phyloP scores from a whole-genome alignment of 495 filamentous ascomycete genomes.

The Aspergillus sclerotioniger region DNA sequence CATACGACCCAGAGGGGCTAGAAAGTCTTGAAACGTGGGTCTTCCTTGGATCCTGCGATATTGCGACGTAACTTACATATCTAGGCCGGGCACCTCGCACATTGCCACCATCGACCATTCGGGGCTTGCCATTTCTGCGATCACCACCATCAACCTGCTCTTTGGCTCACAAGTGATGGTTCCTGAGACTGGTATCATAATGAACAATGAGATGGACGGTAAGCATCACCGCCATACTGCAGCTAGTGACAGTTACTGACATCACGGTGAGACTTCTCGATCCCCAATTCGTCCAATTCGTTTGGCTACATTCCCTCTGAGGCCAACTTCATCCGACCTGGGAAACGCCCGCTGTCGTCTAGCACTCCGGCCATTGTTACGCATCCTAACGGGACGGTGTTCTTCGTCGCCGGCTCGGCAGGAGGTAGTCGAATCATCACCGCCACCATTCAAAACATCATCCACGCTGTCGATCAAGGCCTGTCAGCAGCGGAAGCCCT shows the following conservation, averaged over 20 bases:
- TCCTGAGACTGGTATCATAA: slow-evolving; percentile 78
- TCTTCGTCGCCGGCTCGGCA: slow-evolving; percentile 71
- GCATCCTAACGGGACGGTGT: slow-evolving; percentile 61
- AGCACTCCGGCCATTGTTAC: slow-evolving; percentile 78
- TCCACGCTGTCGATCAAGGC: slow-evolving; percentile 66
- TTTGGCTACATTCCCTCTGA: slow-evolving; percentile 81
- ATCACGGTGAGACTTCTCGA: slow-evolving; percentile 58
- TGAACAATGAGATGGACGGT: slow-evolving; percentile 96
- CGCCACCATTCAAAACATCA: slow-evolving; percentile 71
- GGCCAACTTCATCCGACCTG: slow-evolving; percentile 75
- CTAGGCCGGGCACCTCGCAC: slow-evolving; percentile 70
- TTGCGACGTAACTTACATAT: not conserved
- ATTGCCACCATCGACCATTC: slow-evolving; percentile 65
- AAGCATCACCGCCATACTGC: slow-evolving; percentile 13
- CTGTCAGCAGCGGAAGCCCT: slow-evolving; percentile 60
- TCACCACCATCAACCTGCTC: slow-evolving; percentile 80
- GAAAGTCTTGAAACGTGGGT: slow-evolving; percentile 59
- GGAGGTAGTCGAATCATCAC: slow-evolving; percentile 91
- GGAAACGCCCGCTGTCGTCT: slow-evolving; percentile 78
- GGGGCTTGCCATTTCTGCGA: slow-evolving; percentile 70
- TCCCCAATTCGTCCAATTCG: slow-evolving; percentile 68
- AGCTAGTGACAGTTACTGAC: not conserved
- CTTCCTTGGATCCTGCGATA: not conserved
- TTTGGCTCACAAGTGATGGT: slow-evolving; percentile 79
- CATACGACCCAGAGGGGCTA: slow-evolving; percentile 67